These are phyloP conservation scores for Apiotrichum domesticum DNA, from an alignment of 1,284 basidiomycete species.

Conservation along the genomic window DNA sequence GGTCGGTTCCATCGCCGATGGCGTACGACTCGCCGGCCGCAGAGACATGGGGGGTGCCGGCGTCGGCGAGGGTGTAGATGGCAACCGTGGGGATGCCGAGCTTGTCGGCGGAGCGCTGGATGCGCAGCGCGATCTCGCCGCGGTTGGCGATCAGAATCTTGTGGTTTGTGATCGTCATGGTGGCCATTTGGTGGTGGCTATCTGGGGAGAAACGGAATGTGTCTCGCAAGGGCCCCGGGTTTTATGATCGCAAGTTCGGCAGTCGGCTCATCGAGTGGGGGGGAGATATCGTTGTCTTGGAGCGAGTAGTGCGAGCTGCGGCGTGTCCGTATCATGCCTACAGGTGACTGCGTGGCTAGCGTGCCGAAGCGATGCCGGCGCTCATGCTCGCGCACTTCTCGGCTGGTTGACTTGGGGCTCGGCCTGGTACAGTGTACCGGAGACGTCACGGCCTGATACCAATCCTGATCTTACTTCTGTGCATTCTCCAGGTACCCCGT, in stretches of 20 bases:
- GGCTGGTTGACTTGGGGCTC: too few species aligned
- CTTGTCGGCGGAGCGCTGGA: constrained; percentile 81
- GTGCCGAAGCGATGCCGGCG: too few species aligned
- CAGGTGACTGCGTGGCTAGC: too few species aligned
- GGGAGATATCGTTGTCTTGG: too few species aligned
- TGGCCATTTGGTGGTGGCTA: not conserved
- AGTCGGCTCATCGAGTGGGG: too few species aligned
- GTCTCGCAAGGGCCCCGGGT: not conserved
- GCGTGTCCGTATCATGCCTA: too few species aligned
- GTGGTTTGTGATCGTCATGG: constrained; percentile 16
- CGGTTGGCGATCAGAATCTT: constrained; percentile 83
- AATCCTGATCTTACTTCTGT: too few species aligned
- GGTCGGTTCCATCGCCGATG: constrained; percentile 45
- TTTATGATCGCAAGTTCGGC: not conserved
- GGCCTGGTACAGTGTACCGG: too few species aligned
- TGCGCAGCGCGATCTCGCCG: constrained; percentile 91
- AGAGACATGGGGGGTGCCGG: constrained; percentile 65
- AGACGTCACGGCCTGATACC: too few species aligned
- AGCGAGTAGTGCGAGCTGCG: too few species aligned
- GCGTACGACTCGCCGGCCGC: constrained; percentile 44
- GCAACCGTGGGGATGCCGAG: constrained; percentile 84
- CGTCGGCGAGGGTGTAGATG: constrained; percentile 81
- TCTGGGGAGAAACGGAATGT: not conserved
- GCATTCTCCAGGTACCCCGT: too few species aligned
- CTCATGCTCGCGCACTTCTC: too few species aligned